Evolutionary conservation across 1,139 yeast genomes (phyloP).

Genomic region (Debaryomyces nepalensis): DNA sequence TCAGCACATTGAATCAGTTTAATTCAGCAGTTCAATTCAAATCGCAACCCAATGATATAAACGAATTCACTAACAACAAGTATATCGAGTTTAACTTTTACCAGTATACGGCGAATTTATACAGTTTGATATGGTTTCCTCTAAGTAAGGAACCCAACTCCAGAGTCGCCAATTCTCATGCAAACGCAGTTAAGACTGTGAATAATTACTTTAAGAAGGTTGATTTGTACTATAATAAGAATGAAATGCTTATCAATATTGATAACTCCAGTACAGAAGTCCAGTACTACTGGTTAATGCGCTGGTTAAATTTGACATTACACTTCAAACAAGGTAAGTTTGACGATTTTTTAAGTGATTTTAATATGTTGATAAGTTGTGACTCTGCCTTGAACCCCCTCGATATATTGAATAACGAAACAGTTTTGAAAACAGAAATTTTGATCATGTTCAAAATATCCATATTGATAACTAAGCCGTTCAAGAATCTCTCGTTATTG

Average conservation of each 20-base stretch:
- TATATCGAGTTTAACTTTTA: conserved; percentile 34
- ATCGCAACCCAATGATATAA: conserved; percentile 28
- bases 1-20: conserved; percentile 24
- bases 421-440: conserved; percentile 25
- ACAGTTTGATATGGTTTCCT: conserved; percentile 28
- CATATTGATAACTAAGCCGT: conserved; percentile 33
- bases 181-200: conserved; percentile 21
- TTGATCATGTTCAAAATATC: conserved; percentile 32
- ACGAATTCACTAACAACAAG: conserved; percentile 26
- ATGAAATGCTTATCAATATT: conserved; percentile 22
- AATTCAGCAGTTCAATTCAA: conserved; percentile 28
- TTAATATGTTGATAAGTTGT: conserved; percentile 21
- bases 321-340: conserved; percentile 32
- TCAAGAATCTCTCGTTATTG: conserved; percentile 30
- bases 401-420: conserved; percentile 12
- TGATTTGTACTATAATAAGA: conserved; percentile 27
- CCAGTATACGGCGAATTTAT: conserved; percentile 28
- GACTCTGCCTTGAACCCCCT: conserved; percentile 15
- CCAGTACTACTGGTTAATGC: conserved; percentile 28
- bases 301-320: conserved; percentile 27
- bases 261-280: conserved; percentile 20
- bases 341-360: conserved; percentile 29
- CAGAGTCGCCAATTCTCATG: background rate
- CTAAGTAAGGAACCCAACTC: conserved; percentile 6
- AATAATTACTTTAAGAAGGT: conserved; percentile 28